Evolutionary conservation across 2,329 filamentous ascomycete genomes (phyloP).

Genomic region (Fusarium tanahbumbuense): DNA sequence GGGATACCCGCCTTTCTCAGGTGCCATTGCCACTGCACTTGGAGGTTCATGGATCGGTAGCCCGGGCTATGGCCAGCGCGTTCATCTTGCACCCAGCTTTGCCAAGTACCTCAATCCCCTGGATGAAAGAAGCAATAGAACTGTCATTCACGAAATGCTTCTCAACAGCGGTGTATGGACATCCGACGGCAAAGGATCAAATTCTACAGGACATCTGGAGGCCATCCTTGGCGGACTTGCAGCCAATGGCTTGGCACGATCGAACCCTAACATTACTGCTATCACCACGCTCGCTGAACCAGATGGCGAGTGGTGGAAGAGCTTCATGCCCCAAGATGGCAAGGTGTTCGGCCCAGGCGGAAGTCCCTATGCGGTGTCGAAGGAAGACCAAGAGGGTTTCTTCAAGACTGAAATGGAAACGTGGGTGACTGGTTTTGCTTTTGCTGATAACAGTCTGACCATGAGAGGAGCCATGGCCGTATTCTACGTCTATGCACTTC

Average conservation of each 20-base stretch:
- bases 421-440: constrained; percentile 36
- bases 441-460: constrained; percentile 23
- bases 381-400: constrained; percentile 5
- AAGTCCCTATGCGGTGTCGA: constrained; percentile 26
- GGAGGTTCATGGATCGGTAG: constrained; percentile 34
- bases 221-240: constrained; percentile 25
- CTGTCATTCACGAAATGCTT: constrained; percentile 34
- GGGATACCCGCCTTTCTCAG: constrained; percentile 32
- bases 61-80: constrained; percentile 26
- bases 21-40: constrained; percentile 21
- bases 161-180: constrained; percentile 35
- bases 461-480: constrained; percentile 22
- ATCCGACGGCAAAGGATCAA: constrained; percentile 12
- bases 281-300: constrained; percentile 19
- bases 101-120: constrained; percentile 30
- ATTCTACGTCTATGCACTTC: constrained; percentile 17
- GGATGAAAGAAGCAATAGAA: constrained; percentile 12
- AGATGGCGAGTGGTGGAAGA: constrained; percentile 36
- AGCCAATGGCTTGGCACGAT: constrained; percentile 29
- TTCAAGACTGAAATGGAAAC: constrained; percentile 35
- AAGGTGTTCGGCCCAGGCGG: constrained; percentile 35
- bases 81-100: constrained; percentile 29
- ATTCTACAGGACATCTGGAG: constrained; percentile 25
- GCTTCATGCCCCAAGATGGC: constrained; percentile 31
- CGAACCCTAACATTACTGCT: constrained; percentile 12